Evolutionary conservation across 495 filamentous ascomycete genomes (phyloP).

Genomic region (Thermochaetoides thermophila): DNA sequence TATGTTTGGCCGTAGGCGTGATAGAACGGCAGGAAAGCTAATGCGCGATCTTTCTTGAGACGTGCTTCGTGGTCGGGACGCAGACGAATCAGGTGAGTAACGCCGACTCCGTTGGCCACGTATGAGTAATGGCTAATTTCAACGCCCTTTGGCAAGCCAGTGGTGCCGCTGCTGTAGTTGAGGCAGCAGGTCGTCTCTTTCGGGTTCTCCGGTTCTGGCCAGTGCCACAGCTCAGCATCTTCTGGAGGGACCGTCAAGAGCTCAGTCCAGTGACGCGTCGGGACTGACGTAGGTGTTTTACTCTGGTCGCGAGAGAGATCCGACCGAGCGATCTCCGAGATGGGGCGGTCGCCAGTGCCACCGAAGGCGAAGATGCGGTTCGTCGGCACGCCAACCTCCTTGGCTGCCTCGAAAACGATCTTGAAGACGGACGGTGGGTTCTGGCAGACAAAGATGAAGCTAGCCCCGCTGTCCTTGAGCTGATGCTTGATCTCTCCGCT

Average conservation of each 20-base stretch:
- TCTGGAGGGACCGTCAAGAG: conserved; percentile 24
- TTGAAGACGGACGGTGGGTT: conserved; percentile 43
- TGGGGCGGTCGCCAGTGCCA: conserved; percentile 6
- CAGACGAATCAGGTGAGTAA: conserved; percentile 30
- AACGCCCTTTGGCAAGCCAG: conserved; percentile 73
- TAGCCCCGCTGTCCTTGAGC: conserved; percentile 52
- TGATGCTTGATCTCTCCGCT: conserved; percentile 60
- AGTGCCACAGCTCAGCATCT: conserved; percentile 29
- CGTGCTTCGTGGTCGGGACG: conserved; percentile 27
- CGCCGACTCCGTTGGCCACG: conserved; percentile 48
- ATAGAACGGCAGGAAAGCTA: conserved; percentile 59
- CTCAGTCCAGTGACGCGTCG: conserved; percentile 31
- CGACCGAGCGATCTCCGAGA: conserved; percentile 26
- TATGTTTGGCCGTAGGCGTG: conserved; percentile 47
- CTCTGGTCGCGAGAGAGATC: no score
- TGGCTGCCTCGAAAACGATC: conserved; percentile 52
- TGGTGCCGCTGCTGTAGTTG: conserved; percentile 68
- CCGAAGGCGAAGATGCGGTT: conserved; percentile 36
- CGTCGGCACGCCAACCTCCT: conserved; percentile 44
- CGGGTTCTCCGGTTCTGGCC: conserved; percentile 23
- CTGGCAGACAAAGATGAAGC: conserved; percentile 44
- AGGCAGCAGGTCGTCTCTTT: conserved; percentile 31
- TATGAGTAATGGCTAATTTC: conserved; percentile 63
- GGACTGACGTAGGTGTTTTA: conserved; percentile 22
- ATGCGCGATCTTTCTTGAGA: conserved; percentile 12